Evolutionary conservation across 148 eudicot species (phyloP).

Genomic region (Spergularia bocconei): DNA sequence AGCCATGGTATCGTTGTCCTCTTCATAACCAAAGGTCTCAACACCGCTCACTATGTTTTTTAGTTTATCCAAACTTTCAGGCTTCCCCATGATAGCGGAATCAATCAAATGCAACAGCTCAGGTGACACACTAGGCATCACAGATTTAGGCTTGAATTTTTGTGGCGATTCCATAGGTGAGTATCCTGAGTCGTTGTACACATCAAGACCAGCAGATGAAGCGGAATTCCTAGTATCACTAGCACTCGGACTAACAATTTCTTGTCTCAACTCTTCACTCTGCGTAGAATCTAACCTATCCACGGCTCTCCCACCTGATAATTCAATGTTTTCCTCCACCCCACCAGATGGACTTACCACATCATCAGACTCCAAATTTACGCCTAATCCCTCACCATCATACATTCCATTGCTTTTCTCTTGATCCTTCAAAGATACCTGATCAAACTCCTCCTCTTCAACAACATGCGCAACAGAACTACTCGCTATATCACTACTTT

Average conservation of each 20-base stretch:
- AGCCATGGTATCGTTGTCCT: conserved; percentile 61
- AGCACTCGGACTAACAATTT: conserved; percentile 42
- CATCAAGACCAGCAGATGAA: conserved; percentile 47
- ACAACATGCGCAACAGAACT: conserved; percentile 27
- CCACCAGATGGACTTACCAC: conserved; percentile 38
- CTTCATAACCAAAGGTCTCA: conserved; percentile 63
- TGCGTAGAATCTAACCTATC: conserved; percentile 42
- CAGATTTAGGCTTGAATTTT: conserved; percentile 60
- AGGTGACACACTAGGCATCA: conserved; percentile 78
- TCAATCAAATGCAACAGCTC: conserved; percentile 96
- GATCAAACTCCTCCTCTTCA: conserved; percentile 75
- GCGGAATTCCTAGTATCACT: conserved; percentile 39
- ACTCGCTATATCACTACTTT: conserved; percentile 24
- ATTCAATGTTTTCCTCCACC: conserved; percentile 42
- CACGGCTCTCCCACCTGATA: conserved; percentile 32
- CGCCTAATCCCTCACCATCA: conserved; percentile 29
- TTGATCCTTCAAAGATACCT: conserved; percentile 58
- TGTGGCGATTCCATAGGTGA: conserved; percentile 62
- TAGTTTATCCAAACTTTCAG: conserved; percentile 85
- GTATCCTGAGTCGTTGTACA: conserved; percentile 38
- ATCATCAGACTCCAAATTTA: conserved; percentile 31
- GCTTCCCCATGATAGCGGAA: conserved; percentile 98
- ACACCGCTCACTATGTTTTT: conserved; percentile 76
- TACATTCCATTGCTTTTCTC: conserved; percentile 33
- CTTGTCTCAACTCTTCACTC: conserved; percentile 34